A percentile compares a stretch with the other conserved stretches of the same genome.
Evolutionary conservation across 148 eudicot genomes (phyloP).

Genomic region (Bassia scoparia): DNA sequence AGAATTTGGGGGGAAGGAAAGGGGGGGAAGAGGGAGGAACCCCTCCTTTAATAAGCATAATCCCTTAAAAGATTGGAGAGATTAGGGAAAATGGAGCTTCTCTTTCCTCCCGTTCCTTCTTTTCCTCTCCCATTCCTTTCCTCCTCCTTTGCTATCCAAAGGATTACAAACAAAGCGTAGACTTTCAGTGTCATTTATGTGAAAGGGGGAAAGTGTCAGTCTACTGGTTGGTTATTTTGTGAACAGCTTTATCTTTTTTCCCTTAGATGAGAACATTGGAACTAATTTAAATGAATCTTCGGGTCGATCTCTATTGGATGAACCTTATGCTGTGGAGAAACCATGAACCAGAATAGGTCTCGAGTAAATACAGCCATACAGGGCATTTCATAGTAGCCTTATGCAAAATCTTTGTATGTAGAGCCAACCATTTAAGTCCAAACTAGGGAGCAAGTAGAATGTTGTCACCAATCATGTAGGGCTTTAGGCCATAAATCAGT

Average conservation of each 20-base stretch:
- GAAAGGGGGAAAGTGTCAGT: not conserved
- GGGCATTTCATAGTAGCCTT: not conserved
- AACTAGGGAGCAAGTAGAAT: not conserved
- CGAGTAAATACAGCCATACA: too few species aligned
- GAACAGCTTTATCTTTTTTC: not conserved
- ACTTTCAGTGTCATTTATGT: not conserved
- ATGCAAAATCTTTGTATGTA: not conserved
- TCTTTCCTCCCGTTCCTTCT: too few species aligned
- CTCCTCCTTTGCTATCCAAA: too few species aligned
- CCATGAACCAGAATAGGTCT: not conserved
- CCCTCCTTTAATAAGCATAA: too few species aligned
- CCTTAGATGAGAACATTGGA: not conserved
- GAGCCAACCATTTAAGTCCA: not conserved
- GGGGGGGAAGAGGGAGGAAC: too few species aligned
- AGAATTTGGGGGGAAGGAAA: too few species aligned
- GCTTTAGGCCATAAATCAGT: not conserved
- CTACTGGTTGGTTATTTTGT: not conserved
- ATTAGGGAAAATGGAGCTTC: too few species aligned
- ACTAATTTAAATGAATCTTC: not conserved
- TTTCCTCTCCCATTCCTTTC: too few species aligned
- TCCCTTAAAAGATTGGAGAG: too few species aligned
- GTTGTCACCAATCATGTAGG: too few species aligned
- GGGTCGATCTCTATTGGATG: too few species aligned
- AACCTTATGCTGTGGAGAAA: not conserved
- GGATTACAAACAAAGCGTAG: too few species aligned